phyloP scores from a whole-genome alignment of 345 rosid species.

The sweet orange (Citrus sinensis) region DVS_A1.0 CM039163.1:49136501-49137000 shows the following conservation, averaged over 20 bases:
- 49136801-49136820: slow-evolving; percentile 52
- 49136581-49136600: slow-evolving; percentile 32
- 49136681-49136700: not conserved
- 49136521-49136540: slow-evolving; percentile 38
- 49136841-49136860: slow-evolving; percentile 28
- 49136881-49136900: slow-evolving; percentile 13
- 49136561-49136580: slow-evolving; percentile 40
- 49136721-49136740: slow-evolving; percentile 39
- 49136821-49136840: slow-evolving; percentile 33
- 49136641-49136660: slow-evolving; percentile 29
- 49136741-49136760: slow-evolving; percentile 49
- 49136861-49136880: slow-evolving; percentile 17
- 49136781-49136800: slow-evolving; percentile 42
- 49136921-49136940: not conserved
- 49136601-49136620: slow-evolving; percentile 36
- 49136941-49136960: not conserved
- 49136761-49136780: slow-evolving; percentile 48
- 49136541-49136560: slow-evolving; percentile 34
- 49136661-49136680: slow-evolving; percentile 32
- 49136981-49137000: not conserved
- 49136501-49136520: slow-evolving; percentile 31
- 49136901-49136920: no score
- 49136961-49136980: not conserved
- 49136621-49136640: slow-evolving; percentile 14
- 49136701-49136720: slow-evolving; percentile 33